Evolutionary conservation across 805 yeast genomes (phyloP).

Genomic region (Candida coquimbonensis): DNA sequence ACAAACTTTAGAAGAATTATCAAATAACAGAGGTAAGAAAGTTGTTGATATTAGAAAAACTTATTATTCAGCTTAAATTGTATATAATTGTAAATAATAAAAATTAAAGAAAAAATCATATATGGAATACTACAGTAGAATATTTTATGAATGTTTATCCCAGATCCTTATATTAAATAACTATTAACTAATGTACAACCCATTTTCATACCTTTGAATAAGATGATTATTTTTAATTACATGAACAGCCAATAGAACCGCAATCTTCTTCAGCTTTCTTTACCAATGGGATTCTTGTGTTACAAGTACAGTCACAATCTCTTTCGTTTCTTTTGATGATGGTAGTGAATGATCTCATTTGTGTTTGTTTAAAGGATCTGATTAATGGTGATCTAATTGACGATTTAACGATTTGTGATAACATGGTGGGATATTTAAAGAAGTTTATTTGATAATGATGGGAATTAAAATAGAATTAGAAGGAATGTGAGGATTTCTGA

Average conservation of each 20-base stretch:
- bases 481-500: too few species aligned
- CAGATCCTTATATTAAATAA: not conserved
- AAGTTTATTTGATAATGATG: too few species aligned
- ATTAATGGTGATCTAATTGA: constrained; percentile 10
- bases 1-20: constrained; percentile 78
- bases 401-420: constrained; percentile 9
- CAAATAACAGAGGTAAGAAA: constrained; percentile 89
- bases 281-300: constrained; percentile 8
- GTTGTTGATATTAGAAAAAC: constrained; percentile 87
- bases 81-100: constrained; percentile 1
- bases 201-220: not conserved
- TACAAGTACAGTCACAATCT: constrained; percentile 25
- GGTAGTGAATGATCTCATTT: constrained; percentile 9
- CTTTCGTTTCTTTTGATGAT: constrained; percentile 13
- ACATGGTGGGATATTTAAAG: too few species aligned
- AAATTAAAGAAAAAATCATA: not conserved
- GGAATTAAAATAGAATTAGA: too few species aligned
- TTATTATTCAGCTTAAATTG: constrained; percentile 54
- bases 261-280: constrained; percentile 22
- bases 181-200: constrained; percentile 1
- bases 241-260: constrained; percentile 23
- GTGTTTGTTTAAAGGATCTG: not conserved
- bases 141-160: not conserved
- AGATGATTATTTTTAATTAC: constrained; percentile 5
- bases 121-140: not conserved